phyloP scores from a whole-genome alignment of 495 filamentous ascomycete species.

The Annulohypoxylon nitens region DNA sequence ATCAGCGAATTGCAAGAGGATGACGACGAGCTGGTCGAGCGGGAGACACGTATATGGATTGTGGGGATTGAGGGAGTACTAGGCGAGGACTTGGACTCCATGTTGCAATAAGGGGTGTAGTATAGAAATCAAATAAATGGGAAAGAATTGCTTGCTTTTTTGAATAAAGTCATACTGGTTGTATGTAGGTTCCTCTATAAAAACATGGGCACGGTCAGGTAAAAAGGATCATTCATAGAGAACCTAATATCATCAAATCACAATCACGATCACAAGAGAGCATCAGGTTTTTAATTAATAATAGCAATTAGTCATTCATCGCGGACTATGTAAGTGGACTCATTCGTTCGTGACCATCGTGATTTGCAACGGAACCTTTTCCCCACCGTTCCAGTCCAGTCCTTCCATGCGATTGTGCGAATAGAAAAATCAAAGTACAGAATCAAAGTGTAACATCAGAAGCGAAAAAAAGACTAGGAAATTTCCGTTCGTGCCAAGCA shows the following conservation, averaged over 20 bases:
- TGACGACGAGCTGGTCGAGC: constrained; percentile 91
- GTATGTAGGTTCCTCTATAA: too few species aligned
- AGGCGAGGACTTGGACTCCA: constrained; percentile 87
- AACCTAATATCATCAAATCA: neutral
- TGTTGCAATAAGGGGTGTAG: constrained; percentile 74
- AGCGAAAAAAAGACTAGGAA: neutral
- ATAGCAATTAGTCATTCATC: constrained; percentile 4
- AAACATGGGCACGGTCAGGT: too few species aligned
- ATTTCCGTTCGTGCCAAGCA: neutral
- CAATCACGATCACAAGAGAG: neutral
- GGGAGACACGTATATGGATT: constrained; percentile 88
- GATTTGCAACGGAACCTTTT: neutral
- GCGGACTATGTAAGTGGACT: neutral
- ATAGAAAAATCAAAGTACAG: neutral
- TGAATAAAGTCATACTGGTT: neutral
- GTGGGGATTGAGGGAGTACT: constrained; percentile 86
- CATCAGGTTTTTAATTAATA: neutral
- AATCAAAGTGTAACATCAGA: neutral
- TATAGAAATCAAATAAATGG: constrained; percentile 1
- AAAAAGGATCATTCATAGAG: neutral
- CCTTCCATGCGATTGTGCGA: neutral
- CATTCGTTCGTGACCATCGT: neutral
- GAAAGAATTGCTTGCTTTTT: constrained; percentile 3
- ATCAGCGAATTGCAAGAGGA: constrained; percentile 96
- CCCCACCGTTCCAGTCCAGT: neutral